phyloP scores from a whole-genome alignment of 192 early-diverging fungal genomes.

The Piromyces finnis region DNA sequence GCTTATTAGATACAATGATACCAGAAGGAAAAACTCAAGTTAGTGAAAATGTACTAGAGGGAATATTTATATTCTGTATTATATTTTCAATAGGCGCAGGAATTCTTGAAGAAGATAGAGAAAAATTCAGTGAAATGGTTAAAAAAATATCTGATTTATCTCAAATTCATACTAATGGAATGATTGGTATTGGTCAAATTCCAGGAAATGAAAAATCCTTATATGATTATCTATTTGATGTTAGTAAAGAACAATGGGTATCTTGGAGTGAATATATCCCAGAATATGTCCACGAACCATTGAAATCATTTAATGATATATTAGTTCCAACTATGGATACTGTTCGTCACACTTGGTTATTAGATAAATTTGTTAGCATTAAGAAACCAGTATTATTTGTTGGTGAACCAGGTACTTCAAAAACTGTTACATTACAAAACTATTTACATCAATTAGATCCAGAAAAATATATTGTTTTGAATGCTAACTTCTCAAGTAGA shows the following conservation, averaged over 20 bases:
- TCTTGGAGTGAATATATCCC: slow-evolving; percentile 36
- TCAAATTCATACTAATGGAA: slow-evolving; percentile 19
- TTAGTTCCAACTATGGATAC: slow-evolving; percentile 39
- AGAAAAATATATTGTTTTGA: slow-evolving; percentile 32
- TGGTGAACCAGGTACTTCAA: slow-evolving; percentile 37
- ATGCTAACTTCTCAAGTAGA: slow-evolving; percentile 36
- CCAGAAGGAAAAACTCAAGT: slow-evolving; percentile 17
- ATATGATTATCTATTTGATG: slow-evolving; percentile 38
- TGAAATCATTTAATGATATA: slow-evolving; percentile 26
- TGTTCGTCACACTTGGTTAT: slow-evolving; percentile 32
- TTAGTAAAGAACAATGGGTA: slow-evolving; percentile 24
- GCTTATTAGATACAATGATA: slow-evolving; percentile 26
- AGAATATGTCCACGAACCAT: slow-evolving; percentile 25
- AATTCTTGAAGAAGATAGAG: slow-evolving; percentile 30
- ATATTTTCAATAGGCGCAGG: slow-evolving; percentile 35
- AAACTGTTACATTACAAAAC: slow-evolving; percentile 37
- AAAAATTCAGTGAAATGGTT: slow-evolving; percentile 32
- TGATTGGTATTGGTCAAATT: slow-evolving; percentile 24
- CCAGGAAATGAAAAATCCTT: slow-evolving; percentile 33
- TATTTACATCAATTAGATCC: slow-evolving; percentile 21
- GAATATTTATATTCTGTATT: slow-evolving; percentile 30
- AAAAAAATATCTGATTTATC: slow-evolving; percentile 38
- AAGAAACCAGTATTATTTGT: slow-evolving; percentile 37
- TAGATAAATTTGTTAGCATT: slow-evolving; percentile 27
- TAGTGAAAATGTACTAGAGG: slow-evolving; percentile 24